Evolutionary conservation across 441 rosid species (phyloP), one percentile per base, ranked within the genome.

Genomic region (Adansonia madagascariensis): DNA sequence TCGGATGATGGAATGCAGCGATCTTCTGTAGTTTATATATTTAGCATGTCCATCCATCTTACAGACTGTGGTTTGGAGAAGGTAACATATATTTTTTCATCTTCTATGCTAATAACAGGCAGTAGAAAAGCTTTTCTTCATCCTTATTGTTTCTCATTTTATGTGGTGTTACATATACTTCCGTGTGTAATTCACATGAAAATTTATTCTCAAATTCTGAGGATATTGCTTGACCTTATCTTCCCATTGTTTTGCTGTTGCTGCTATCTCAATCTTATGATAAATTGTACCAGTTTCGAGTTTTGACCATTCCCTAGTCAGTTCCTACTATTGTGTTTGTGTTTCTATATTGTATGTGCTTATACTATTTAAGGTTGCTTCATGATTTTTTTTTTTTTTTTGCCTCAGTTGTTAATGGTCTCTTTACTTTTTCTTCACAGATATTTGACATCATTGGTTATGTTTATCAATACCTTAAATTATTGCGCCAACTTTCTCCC

Each of bases 1-100:
- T 93, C 96, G 75, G 98, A 94, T 73, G 96, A 90, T 82, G 99
- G 98, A 81, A 82, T 91, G 89, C 87, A 87, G 78, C 92, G 94
- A 79, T 94, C 99, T 67, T 92, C 99, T 44, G 64, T 94, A 73
- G 96, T 93, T 71, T 96, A 94, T 82, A 86, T 92, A 50, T 96
- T 96, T 88, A 82, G 86, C 87, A 88, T 94, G 94, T 90, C 98
- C 73, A 90, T 96, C 75, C 86, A 86, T 84, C 93, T 96, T 75
- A 94, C 98, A 75, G 94, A 96, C 86, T 92, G 86, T 76, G 99
- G 99, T 78, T 85, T 96, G 85, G 98, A 86, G 78, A 91, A 91
- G 95, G 99, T 96, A 83, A 63, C 22, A 53, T 70, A 17, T 63
- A 6, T 27, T 65, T 68, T 46, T 69, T 53, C 70, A 47, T 77